Percentiles rank a stretch among this genome's conserved stretches.
Evolutionary conservation across 2,329 filamentous ascomycete genomes (phyloP).

Genomic region (Phialocephala sp.): DNA sequence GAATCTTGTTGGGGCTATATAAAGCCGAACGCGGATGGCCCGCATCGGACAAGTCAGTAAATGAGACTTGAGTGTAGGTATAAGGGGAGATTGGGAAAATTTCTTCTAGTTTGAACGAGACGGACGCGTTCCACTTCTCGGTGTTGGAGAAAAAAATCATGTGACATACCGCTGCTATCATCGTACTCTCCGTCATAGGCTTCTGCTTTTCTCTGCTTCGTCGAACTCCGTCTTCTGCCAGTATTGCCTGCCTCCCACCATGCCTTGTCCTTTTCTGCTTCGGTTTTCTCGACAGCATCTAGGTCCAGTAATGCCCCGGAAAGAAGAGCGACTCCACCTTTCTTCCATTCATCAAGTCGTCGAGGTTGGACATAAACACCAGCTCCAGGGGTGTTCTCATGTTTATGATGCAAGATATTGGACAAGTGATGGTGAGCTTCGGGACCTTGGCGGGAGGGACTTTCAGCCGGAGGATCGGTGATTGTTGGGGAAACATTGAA

Average conservation of each 20-base stretch:
- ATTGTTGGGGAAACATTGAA: conserved; percentile 31
- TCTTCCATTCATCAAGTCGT: conserved; percentile 76
- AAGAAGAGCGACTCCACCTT: conserved; percentile 66
- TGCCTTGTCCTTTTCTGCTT: conserved; percentile 58
- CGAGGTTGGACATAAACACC: conserved; percentile 63
- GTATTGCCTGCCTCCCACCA: conserved; percentile 77
- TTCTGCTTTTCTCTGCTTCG: conserved; percentile 56
- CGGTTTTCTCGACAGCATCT: conserved; percentile 46
- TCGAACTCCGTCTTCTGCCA: conserved; percentile 46
- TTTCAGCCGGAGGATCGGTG: conserved; percentile 21
- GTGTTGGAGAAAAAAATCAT: conserved; percentile 24
- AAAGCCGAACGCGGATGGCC: conserved; percentile 43
- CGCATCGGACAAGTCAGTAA: conserved; percentile 45
- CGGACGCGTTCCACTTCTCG: conserved; percentile 21
- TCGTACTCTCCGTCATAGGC: conserved; percentile 73
- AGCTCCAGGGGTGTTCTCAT: conserved; percentile 49
- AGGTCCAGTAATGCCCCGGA: conserved; percentile 65
- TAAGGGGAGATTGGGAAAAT: not conserved
- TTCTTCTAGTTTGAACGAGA: not conserved
- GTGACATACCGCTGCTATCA: conserved; percentile 59
- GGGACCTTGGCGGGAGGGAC: conserved; percentile 21
- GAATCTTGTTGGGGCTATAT: conserved; percentile 68
- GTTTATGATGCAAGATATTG: conserved; percentile 39
- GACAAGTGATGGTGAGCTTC: conserved; percentile 38
- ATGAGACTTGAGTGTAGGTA: conserved; percentile 30